Evolutionary conservation across 192 early-diverging fungal genomes (phyloP).

Genomic region (Geranomyces michiganensis): DNA sequence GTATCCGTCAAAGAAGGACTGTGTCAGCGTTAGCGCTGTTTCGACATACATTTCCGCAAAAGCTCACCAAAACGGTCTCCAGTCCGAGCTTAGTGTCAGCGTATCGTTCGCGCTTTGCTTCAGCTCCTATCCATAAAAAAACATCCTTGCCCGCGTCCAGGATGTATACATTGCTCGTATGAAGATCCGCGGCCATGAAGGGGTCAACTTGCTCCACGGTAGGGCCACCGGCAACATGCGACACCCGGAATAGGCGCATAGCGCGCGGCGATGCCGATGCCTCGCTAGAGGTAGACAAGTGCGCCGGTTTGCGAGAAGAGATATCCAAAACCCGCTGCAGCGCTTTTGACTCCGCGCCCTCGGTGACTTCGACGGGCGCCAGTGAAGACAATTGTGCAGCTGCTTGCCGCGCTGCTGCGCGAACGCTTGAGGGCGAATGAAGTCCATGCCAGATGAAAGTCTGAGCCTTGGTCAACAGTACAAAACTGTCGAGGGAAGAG

Average conservation of each 20-base stretch:
- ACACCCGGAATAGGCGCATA: constrained; percentile 35
- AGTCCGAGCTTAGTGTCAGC: constrained; percentile 35
- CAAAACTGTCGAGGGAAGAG: constrained; percentile 28
- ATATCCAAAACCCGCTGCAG: too few relatives aligned
- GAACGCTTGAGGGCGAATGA: constrained; percentile 21
- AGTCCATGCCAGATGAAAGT: constrained; percentile 39
- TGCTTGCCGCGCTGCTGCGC: constrained; percentile 21
- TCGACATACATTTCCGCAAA: too few relatives aligned
- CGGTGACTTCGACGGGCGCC: too few relatives aligned
- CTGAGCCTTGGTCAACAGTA: constrained; percentile 22
- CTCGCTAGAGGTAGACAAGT: too few relatives aligned
- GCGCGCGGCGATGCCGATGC: background rate
- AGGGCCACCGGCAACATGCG: constrained; percentile 40
- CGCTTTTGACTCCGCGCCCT: too few relatives aligned
- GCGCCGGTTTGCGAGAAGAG: too few relatives aligned
- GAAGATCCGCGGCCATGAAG: constrained; percentile 36
- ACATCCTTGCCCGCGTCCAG: constrained; percentile 45
- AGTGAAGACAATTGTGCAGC: background rate
- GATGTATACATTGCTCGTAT: constrained; percentile 28
- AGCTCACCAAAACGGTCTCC: constrained; percentile 41
- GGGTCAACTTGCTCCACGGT: constrained; percentile 41
- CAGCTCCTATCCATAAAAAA: constrained; percentile 42
- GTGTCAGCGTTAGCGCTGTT: too few relatives aligned
- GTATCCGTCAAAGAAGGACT: too few relatives aligned
- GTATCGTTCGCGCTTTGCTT: constrained; percentile 9